Conservation (phyloP, 2,329 filamentous ascomycete species). For the Boeremia exigua region DNA sequence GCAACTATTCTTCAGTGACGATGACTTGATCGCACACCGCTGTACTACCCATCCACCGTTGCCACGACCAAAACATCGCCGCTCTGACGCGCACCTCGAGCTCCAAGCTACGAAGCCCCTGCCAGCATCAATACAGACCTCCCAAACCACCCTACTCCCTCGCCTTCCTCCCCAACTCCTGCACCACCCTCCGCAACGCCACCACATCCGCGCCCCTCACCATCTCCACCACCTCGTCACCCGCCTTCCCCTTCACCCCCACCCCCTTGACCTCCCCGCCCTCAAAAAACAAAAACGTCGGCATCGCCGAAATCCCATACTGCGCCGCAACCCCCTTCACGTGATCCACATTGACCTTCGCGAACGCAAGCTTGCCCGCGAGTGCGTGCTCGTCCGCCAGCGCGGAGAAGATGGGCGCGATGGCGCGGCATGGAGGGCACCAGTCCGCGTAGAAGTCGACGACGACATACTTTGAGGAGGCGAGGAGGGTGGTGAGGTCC, state of each 20-base stretch:
- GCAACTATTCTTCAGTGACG: too few relatives aligned
- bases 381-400: conserved; percentile 55
- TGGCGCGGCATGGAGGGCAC: conserved; percentile 62
- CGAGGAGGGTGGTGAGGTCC: neutral
- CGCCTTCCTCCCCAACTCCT: conserved; percentile 11
- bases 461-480: conserved; percentile 5
- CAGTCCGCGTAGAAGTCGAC: conserved; percentile 44
- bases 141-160: neutral
- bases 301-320: conserved; percentile 54
- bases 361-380: conserved; percentile 55
- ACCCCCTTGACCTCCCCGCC: conserved; percentile 20
- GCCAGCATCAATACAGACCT: neutral
- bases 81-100: too few relatives aligned
- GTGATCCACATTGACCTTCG: conserved; percentile 61
- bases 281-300: conserved; percentile 31
- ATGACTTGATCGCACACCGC: too few relatives aligned
- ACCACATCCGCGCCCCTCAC: conserved; percentile 9
- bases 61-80: too few relatives aligned
- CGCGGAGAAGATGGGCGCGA: conserved; percentile 57
- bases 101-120: too few relatives aligned
- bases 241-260: conserved; percentile 17
- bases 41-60: too few relatives aligned
- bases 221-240: neutral
- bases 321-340: conserved; percentile 54
- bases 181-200: conserved; percentile 20